Conservation (phyloP, 352 stramenopile species). For the Pythium sp. region DNA sequence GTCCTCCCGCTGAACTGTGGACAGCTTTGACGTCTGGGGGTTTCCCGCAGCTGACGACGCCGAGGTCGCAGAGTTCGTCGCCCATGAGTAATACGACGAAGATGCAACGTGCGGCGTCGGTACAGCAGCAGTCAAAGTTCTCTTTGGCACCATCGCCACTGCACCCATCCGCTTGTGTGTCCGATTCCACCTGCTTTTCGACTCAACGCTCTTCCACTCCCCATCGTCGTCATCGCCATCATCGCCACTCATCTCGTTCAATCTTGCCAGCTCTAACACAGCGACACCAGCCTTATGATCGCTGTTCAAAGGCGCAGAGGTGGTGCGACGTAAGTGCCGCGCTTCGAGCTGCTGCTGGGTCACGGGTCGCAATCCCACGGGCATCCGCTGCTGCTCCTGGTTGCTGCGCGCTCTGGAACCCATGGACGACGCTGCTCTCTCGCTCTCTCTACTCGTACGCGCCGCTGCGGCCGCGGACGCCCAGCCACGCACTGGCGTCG, state of each 20-base stretch:
- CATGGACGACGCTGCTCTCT: not conserved
- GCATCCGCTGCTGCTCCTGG: slow-evolving; percentile 1
- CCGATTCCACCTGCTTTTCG: slow-evolving; percentile 15
- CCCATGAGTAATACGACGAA: slow-evolving; percentile 13
- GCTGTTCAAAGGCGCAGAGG: not conserved
- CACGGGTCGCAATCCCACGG: slow-evolving; percentile 16
- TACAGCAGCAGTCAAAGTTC: not conserved
- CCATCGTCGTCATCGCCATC: slow-evolving; percentile 5
- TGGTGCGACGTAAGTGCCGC: slow-evolving; percentile 6
- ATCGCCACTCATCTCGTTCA: not conserved
- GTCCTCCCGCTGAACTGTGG: slow-evolving; percentile 2
- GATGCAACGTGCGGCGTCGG: not conserved
- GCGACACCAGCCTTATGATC: too few relatives aligned
- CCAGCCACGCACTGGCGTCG: slow-evolving; percentile 12
- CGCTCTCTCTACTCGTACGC: not conserved
- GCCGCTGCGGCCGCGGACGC: not conserved
- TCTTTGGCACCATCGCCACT: not conserved
- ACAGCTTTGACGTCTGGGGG: not conserved
- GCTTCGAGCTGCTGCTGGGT: slow-evolving; percentile 21
- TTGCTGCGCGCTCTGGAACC: not conserved
- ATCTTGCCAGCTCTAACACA: not conserved
- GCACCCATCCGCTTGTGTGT: slow-evolving; percentile 8
- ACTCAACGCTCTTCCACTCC: slow-evolving; percentile 18
- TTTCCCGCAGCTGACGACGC: slow-evolving; percentile 1
- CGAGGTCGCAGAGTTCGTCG: slow-evolving; percentile 9